A percentile compares a stretch with the other conserved stretches of the same genome.
These are phyloP conservation scores for Kwoniella sp. DNA, from an alignment of 768 basidiomycete species.

Conservation along the genomic window DNA sequence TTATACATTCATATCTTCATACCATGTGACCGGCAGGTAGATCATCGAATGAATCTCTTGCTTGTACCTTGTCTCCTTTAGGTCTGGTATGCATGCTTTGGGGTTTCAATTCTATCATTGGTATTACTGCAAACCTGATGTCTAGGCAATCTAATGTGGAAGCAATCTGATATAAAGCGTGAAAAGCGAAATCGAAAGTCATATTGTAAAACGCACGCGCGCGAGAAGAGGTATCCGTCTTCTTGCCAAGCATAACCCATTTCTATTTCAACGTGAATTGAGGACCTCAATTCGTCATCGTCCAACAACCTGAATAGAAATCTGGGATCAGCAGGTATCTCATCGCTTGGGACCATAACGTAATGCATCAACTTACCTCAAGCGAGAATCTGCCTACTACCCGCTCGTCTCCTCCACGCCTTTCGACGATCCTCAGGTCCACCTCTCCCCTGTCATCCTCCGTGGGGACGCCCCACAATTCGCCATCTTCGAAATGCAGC, in stretches of 20 bases:
- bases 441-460: conserved; percentile 37
- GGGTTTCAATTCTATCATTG: not conserved
- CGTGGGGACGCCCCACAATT: conserved; percentile 52
- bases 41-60: not conserved
- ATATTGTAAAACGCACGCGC: not conserved
- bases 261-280: too few relatives aligned
- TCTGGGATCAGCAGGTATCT: too few relatives aligned
- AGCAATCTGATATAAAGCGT: not conserved
- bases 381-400: conserved; percentile 40
- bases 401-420: conserved; percentile 22
- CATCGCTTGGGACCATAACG: too few relatives aligned
- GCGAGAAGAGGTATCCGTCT: not conserved
- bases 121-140: not conserved
- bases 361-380: conserved; percentile 42
- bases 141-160: not conserved
- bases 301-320: not conserved
- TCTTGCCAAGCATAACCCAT: too few relatives aligned
- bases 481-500: conserved; percentile 52
- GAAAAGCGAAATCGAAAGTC: not conserved
- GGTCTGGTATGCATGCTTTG: not conserved
- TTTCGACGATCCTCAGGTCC: conserved; percentile 42
- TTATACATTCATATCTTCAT: too few relatives aligned
- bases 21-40: too few relatives aligned
- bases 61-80: not conserved
- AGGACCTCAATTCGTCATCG: too few relatives aligned